A percentile compares a stretch with the other conserved stretches of the same genome.
Conservation (phyloP, 768 basidiomycete species). For the Termitomyces heimii region DNA sequence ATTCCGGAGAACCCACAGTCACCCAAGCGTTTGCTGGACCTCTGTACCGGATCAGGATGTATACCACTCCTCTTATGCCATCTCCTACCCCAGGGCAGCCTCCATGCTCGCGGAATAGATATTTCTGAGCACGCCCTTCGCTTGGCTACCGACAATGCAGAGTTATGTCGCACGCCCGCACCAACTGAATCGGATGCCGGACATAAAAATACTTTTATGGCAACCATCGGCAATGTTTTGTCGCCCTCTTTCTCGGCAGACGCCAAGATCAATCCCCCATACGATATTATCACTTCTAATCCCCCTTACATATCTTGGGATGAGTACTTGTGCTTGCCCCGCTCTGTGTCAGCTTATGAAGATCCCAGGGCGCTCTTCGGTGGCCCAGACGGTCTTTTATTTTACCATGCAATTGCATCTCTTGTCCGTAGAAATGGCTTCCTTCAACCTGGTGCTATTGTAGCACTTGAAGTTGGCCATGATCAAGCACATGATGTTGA, state of each 20-base stretch:
- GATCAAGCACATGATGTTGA: slow-evolving; percentile 63
- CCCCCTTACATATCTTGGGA: slow-evolving; percentile 77
- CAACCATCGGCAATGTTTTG: slow-evolving; percentile 36
- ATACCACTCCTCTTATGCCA: slow-evolving; percentile 83
- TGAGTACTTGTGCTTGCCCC: slow-evolving; percentile 58
- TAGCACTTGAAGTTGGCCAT: slow-evolving; percentile 80
- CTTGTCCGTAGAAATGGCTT: slow-evolving; percentile 49
- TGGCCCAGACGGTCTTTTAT: slow-evolving; percentile 58
- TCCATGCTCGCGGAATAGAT: slow-evolving; percentile 62
- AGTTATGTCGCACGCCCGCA: slow-evolving; percentile 30
- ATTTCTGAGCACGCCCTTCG: slow-evolving; percentile 53
- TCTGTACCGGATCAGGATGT: slow-evolving; percentile 92
- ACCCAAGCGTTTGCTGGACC: slow-evolving; percentile 60
- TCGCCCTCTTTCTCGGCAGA: slow-evolving; percentile 35
- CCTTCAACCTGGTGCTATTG: slow-evolving; percentile 42
- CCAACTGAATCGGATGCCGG: slow-evolving; percentile 14
- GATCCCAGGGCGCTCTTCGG: slow-evolving; percentile 80
- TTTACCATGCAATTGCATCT: slow-evolving; percentile 62
- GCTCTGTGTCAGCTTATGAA: slow-evolving; percentile 74
- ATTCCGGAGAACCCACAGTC: slow-evolving; percentile 29
- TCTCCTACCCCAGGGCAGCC: slow-evolving; percentile 48
- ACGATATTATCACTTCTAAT: slow-evolving; percentile 79
- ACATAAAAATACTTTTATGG: slow-evolving; percentile 32
- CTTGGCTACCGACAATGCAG: slow-evolving; percentile 46
- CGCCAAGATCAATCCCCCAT: slow-evolving; percentile 37